Conservation (phyloP, 306 rosid genomes). For the Ochetophila trinervis region DNA sequence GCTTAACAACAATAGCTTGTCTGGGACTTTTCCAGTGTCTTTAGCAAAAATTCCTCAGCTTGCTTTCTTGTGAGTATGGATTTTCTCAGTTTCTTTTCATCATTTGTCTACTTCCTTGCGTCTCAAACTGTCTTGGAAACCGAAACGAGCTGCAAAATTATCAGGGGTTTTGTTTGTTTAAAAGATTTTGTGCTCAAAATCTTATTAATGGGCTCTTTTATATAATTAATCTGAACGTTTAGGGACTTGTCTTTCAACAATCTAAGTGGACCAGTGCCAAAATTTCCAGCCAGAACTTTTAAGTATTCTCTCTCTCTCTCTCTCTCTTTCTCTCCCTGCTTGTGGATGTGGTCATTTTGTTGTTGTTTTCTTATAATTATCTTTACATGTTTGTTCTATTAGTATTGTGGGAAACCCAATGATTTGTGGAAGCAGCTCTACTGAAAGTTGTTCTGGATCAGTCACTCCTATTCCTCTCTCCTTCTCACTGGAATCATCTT, state of each 20-base stretch:
- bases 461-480: conserved; percentile 54
- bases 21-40: conserved; percentile 78
- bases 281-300: conserved; percentile 85
- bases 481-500: conserved; percentile 50
- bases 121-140: conserved; percentile 29
- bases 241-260: conserved; percentile 98
- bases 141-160: conserved; percentile 18
- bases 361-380: conserved; percentile 17
- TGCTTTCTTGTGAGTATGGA: conserved; percentile 94
- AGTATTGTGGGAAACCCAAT: conserved; percentile 88
- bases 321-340: not conserved
- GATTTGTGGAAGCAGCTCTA: conserved; percentile 67
- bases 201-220: conserved; percentile 23
- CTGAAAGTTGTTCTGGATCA: conserved; percentile 79
- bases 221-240: conserved; percentile 31
- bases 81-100: conserved; percentile 11
- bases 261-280: conserved; percentile 93
- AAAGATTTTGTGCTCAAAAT: conserved; percentile 22
- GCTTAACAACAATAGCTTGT: conserved; percentile 89
- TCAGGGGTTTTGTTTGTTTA: conserved; percentile 11
- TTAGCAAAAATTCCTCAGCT: conserved; percentile 73
- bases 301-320: conserved; percentile 45
- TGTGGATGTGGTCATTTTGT: conserved; percentile 6
- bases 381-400: conserved; percentile 21
- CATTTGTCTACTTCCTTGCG: conserved; percentile 24